Conservation (phyloP, 306 rosid genomes). For the Abrus pulchellus region DNA sequence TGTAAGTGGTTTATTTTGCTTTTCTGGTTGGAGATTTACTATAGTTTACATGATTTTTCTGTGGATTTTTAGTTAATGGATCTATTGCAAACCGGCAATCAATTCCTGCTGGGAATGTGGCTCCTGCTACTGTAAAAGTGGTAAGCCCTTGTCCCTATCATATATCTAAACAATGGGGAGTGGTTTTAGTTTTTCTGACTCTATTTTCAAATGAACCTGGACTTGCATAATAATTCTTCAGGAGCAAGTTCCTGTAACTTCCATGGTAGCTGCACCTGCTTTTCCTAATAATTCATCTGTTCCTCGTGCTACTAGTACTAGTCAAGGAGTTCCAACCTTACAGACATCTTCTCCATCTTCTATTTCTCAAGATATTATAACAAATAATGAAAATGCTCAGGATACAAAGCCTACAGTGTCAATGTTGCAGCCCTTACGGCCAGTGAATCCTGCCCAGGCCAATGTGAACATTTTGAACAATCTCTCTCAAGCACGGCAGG, state of each 20-base stretch:
- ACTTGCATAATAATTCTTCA: conserved; percentile 53
- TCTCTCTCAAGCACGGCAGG: conserved; percentile 87
- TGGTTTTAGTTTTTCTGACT: conserved; percentile 33
- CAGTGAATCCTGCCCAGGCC: conserved; percentile 78
- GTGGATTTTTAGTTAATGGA: conserved; percentile 76
- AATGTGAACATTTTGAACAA: conserved; percentile 87
- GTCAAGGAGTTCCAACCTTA: conserved; percentile 88
- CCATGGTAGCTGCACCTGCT: conserved; percentile 77
- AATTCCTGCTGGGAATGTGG: conserved; percentile 67
- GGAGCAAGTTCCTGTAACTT: conserved; percentile 88
- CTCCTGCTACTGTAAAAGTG: conserved; percentile 93
- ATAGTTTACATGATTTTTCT: conserved; percentile 29
- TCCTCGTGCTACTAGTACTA: conserved; percentile 69
- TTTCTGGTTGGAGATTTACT: conserved; percentile 43
- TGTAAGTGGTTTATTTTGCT: conserved; percentile 39
- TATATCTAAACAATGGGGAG: conserved; percentile 2
- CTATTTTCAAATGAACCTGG: conserved; percentile 32
- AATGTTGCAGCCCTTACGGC: conserved; percentile 74
- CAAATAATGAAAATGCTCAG: conserved; percentile 76
- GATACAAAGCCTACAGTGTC: conserved; percentile 83
- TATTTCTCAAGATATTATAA: conserved; percentile 78
- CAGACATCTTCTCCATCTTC: conserved; percentile 91
- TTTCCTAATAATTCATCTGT: conserved; percentile 76
- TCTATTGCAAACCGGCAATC: conserved; percentile 76
- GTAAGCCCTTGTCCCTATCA: conserved; percentile 56